Percentiles rank a stretch among this genome's conserved stretches.
These are phyloP conservation scores for Carnegiea gigantea DNA, from an alignment of 179 eudicot genomes.

Conservation along the genomic window DNA sequence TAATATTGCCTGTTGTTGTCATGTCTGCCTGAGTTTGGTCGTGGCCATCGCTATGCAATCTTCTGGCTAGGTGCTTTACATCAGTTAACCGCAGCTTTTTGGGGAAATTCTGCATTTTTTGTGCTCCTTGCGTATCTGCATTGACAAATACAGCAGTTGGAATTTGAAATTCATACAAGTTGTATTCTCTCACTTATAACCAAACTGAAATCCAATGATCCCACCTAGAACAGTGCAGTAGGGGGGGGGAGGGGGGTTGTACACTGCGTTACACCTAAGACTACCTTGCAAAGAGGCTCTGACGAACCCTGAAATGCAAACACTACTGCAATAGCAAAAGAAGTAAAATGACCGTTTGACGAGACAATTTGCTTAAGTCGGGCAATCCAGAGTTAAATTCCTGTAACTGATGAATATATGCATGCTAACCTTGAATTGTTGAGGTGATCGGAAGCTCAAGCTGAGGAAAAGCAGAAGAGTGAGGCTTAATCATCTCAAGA, in stretches of 20 bases:
- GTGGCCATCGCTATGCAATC: conserved; percentile 24
- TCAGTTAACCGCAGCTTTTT: conserved; percentile 35
- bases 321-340: not conserved
- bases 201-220: not conserved
- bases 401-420: not conserved
- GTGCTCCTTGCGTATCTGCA: conserved; percentile 1
- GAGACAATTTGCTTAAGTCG: not conserved
- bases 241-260: not conserved
- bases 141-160: not conserved
- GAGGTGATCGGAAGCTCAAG: conserved; percentile 12
- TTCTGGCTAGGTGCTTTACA: conserved; percentile 50
- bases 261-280: not conserved
- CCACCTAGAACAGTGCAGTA: not conserved
- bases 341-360: not conserved
- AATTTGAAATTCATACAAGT: not conserved
- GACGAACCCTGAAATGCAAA: not conserved
- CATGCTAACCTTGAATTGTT: conserved; percentile 19
- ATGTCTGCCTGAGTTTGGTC: conserved; percentile 19
- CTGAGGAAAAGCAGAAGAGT: not conserved
- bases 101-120: not conserved
- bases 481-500: not conserved
- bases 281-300: not conserved
- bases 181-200: not conserved
- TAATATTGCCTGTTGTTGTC: not conserved
- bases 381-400: too few relatives aligned